Conservation (phyloP, 78 protist genomes). For the Dictyostelium firmibasis region DNA sequence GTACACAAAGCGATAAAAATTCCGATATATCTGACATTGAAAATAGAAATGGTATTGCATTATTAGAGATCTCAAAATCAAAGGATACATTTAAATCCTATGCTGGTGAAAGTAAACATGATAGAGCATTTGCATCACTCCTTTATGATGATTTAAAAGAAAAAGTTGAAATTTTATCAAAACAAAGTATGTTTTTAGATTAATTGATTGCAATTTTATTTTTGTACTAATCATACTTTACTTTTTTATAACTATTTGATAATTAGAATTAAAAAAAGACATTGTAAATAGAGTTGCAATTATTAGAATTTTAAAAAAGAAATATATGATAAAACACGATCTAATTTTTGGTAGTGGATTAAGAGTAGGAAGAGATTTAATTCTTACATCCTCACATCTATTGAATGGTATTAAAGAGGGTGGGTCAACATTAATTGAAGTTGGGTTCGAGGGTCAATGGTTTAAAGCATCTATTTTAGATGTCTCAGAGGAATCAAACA, state of each 20-base stretch:
- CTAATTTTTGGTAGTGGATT: background rate
- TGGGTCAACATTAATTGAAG: background rate
- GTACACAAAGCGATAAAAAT: background rate
- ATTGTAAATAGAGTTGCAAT: slow-evolving; percentile 6
- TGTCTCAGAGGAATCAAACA: background rate
- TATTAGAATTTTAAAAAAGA: background rate
- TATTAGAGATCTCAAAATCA: background rate
- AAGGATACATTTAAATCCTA: background rate
- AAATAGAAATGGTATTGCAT: background rate
- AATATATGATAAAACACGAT: background rate
- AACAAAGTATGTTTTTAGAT: background rate
- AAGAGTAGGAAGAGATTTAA: background rate
- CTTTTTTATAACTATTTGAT: background rate
- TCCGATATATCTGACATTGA: background rate
- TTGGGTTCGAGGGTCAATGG: background rate
- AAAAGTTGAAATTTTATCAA: background rate
- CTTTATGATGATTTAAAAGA: background rate
- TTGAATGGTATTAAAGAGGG: background rate
- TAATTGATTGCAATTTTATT: background rate
- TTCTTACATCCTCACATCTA: background rate
- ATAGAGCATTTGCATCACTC: background rate
- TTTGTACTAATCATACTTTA: too few relatives aligned
- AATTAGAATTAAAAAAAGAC: background rate
- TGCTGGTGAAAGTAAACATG: background rate
- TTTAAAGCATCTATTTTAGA: background rate